A percentile compares a stretch with the other conserved stretches of the same genome.
Evolutionary conservation across 1,284 basidiomycete species (phyloP).

Genomic region (Ustilago sp.): DNA sequence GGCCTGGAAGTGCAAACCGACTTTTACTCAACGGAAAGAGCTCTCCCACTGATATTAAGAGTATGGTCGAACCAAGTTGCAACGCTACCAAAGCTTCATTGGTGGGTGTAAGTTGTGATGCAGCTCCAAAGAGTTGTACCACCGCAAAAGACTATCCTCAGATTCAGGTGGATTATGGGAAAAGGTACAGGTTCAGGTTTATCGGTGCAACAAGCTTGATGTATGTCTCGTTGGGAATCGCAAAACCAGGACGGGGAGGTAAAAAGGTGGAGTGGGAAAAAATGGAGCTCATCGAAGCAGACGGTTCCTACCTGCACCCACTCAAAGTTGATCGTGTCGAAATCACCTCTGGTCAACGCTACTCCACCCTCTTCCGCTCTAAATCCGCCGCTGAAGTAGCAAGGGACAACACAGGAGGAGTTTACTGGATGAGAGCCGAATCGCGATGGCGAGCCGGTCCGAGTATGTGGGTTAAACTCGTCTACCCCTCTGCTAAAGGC

Average conservation of each 20-base stretch:
- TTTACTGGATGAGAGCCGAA: slow-evolving; percentile 56
- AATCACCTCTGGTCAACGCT: slow-evolving; percentile 56
- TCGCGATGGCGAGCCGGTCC: slow-evolving; percentile 44
- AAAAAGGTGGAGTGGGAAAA: slow-evolving; percentile 9
- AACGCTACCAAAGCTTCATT: slow-evolving; percentile 25
- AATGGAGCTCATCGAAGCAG: slow-evolving; percentile 57
- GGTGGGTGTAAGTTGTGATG: slow-evolving; percentile 9
- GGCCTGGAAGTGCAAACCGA: slow-evolving; percentile 52
- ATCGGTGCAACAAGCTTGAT: slow-evolving; percentile 42
- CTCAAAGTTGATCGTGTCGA: slow-evolving; percentile 40
- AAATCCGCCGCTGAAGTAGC: slow-evolving; percentile 27
- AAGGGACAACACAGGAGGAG: slow-evolving; percentile 34
- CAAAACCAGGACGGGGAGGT: slow-evolving; percentile 7
- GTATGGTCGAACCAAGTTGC: slow-evolving; percentile 20
- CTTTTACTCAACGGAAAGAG: slow-evolving; percentile 55
- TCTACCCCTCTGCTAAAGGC: slow-evolving; percentile 12
- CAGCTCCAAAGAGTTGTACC: slow-evolving; percentile 6
- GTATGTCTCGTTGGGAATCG: slow-evolving; percentile 35
- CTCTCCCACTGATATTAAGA: not conserved
- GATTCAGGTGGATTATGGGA: slow-evolving; percentile 49
- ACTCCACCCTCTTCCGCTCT: slow-evolving; percentile 43
- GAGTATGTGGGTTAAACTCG: slow-evolving; percentile 36
- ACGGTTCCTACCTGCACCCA: slow-evolving; percentile 51
- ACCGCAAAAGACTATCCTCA: not conserved
- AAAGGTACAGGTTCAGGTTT: slow-evolving; percentile 48